Percentiles rank a stretch among this genome's conserved stretches.
These are phyloP conservation scores for Cryomyces minteri DNA, from an alignment of 495 filamentous ascomycete species.

Conservation along the genomic window DNA sequence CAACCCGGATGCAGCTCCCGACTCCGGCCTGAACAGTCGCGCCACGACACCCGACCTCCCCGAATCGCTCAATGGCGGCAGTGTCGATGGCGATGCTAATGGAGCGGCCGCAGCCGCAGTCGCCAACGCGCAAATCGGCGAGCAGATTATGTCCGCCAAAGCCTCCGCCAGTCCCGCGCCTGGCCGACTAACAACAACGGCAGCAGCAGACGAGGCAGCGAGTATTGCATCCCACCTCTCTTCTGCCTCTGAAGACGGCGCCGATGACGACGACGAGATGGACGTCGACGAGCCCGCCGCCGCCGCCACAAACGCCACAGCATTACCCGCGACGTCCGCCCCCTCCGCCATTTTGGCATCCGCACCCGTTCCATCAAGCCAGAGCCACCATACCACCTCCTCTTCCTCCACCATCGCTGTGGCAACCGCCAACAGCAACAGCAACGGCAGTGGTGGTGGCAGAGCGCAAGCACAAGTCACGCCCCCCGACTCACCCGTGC, in stretches of 20 bases:
- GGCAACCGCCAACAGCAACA: not conserved
- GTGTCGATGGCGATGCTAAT: slow-evolving; percentile 27
- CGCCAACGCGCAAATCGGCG: not conserved
- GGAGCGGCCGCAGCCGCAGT: slow-evolving; percentile 20
- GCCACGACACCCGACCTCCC: slow-evolving; percentile 32
- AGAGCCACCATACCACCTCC: not conserved
- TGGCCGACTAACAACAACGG: no score
- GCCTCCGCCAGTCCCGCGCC: not conserved
- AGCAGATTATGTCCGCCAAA: not conserved
- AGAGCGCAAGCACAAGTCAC: not conserved
- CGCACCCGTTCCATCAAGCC: not conserved
- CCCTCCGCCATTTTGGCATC: not conserved
- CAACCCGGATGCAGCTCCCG: slow-evolving; percentile 32
- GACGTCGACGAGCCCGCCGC: not conserved
- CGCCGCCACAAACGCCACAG: not conserved
- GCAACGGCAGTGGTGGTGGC: not conserved
- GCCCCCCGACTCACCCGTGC: not conserved
- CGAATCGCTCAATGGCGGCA: slow-evolving; percentile 20
- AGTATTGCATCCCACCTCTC: not conserved
- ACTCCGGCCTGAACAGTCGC: slow-evolving; percentile 38
- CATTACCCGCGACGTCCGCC: not conserved
- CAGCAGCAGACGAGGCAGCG: not conserved
- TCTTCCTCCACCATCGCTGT: not conserved
- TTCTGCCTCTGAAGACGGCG: slow-evolving; percentile 25
- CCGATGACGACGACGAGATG: slow-evolving; percentile 33